A percentile compares a stretch with the other conserved stretches of the same genome.
These are phyloP conservation scores for Pleomassaria siparia DNA, from an alignment of 2,329 filamentous ascomycete species.

Conservation along the genomic window DNA sequence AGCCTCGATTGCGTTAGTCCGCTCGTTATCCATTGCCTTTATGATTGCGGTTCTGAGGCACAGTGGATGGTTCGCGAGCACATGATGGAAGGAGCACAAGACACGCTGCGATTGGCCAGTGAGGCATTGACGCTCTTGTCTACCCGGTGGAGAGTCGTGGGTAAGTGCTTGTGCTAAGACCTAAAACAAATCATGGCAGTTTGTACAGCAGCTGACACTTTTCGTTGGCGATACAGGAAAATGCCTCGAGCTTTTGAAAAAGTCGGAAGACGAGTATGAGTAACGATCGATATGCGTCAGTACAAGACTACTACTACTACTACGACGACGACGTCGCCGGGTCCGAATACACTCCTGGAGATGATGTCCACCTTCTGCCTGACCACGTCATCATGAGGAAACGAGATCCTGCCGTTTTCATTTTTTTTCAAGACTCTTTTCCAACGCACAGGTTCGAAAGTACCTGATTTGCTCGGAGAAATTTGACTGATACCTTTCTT, in stretches of 20 bases:
- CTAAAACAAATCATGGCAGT: neutral
- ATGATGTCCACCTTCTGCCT: too few relatives aligned
- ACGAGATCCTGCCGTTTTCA: too few relatives aligned
- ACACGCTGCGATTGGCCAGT: neutral
- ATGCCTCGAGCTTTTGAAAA: conserved; percentile 5
- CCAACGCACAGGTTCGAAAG: too few relatives aligned
- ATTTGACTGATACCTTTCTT: too few relatives aligned
- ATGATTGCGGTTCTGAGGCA: conserved; percentile 10
- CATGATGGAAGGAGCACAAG: neutral
- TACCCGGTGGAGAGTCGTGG: conserved; percentile 17
- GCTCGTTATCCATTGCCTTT: conserved; percentile 17
- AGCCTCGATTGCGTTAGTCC: conserved; percentile 19
- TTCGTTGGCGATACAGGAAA: neutral
- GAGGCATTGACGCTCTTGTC: conserved; percentile 7
- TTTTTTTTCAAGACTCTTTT: too few relatives aligned
- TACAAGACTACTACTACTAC: too few relatives aligned
- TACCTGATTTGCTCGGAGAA: too few relatives aligned
- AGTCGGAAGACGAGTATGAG: neutral
- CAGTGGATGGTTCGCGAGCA: conserved; percentile 7
- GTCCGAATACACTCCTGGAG: too few relatives aligned
- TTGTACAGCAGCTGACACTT: conserved; percentile 2
- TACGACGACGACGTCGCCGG: too few relatives aligned
- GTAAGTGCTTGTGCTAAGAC: neutral
- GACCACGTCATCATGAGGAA: too few relatives aligned
- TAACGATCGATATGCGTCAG: too few relatives aligned